Evolutionary conservation across 805 yeast genomes (phyloP).

Genomic region (Maudiozyma pseudohumilis): DNA sequence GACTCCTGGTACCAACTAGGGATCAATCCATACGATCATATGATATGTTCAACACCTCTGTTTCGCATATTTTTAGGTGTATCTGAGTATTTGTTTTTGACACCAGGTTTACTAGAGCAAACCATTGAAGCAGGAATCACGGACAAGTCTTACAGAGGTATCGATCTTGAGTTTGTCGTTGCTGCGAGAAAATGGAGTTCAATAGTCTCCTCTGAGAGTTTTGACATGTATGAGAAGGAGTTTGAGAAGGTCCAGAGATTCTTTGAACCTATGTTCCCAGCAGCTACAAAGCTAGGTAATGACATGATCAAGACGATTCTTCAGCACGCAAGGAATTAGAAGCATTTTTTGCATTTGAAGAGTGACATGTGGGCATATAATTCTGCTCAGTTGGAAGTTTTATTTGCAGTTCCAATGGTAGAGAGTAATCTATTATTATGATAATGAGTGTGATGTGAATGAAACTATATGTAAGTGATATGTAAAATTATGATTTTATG

Average conservation of each 20-base stretch:
- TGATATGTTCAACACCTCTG: slow-evolving; percentile 89
- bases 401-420: too few relatives aligned
- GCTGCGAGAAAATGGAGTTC: slow-evolving; percentile 86
- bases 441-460: too few relatives aligned
- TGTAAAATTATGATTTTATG: too few relatives aligned
- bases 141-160: slow-evolving; percentile 65
- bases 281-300: slow-evolving; percentile 82
- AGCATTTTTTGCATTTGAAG: too few relatives aligned
- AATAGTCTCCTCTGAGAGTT: slow-evolving; percentile 67
- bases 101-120: slow-evolving; percentile 72
- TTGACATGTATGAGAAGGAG: slow-evolving; percentile 54
- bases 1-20: slow-evolving; percentile 85
- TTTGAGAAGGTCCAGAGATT: slow-evolving; percentile 78
- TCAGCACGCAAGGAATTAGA: slow-evolving; percentile 24
- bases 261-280: slow-evolving; percentile 77
- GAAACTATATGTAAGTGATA: too few relatives aligned
- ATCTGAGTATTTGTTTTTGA: slow-evolving; percentile 80
- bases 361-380: too few relatives aligned
- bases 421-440: too few relatives aligned
- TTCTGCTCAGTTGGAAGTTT: too few relatives aligned
- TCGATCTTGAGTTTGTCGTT: slow-evolving; percentile 84
- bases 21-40: slow-evolving; percentile 91
- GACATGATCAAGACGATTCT: slow-evolving; percentile 84
- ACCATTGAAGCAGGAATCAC: slow-evolving; percentile 63
- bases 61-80: slow-evolving; percentile 92